Conservation (phyloP, 2,329 filamentous ascomycete genomes). For the Diplodia intermedia region DNA sequence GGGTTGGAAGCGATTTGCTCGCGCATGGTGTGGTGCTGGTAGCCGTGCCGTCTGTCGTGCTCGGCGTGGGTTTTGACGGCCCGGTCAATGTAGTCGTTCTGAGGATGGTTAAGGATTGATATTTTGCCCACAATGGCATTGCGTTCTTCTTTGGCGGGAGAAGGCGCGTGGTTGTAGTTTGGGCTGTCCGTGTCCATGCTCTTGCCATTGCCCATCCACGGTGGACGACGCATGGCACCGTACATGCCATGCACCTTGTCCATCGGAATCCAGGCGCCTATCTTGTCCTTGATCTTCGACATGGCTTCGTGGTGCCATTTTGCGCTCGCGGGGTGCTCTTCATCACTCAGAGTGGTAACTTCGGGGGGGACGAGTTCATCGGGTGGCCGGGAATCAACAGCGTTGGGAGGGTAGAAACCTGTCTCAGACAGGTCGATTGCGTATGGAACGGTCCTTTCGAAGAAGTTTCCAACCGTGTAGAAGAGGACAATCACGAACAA, state of each 20-base stretch:
- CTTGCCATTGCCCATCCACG: slow-evolving; percentile 9
- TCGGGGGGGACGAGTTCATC: not conserved
- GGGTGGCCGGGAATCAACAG: not conserved
- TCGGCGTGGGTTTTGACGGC: slow-evolving; percentile 46
- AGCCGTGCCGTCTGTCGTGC: slow-evolving; percentile 46
- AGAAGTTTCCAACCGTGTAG: not conserved
- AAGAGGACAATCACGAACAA: not conserved
- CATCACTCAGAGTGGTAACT: slow-evolving; percentile 10
- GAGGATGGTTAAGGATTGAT: slow-evolving; percentile 28
- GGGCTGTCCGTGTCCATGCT: not conserved
- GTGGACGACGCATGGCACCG: slow-evolving; percentile 16
- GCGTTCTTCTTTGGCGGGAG: slow-evolving; percentile 7
- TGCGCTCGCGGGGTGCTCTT: slow-evolving; percentile 13
- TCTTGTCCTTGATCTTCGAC: slow-evolving; percentile 20
- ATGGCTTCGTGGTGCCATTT: slow-evolving; percentile 17
- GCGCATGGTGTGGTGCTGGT: slow-evolving; percentile 44
- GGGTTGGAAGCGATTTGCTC: not conserved
- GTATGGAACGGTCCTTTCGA: not conserved
- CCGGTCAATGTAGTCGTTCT: slow-evolving; percentile 42
- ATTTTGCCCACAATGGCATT: slow-evolving; percentile 27
- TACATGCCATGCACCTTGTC: slow-evolving; percentile 23
- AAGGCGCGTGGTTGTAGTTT: not conserved
- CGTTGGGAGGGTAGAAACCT: not conserved
- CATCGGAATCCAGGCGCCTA: slow-evolving; percentile 8
- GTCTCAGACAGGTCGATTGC: slow-evolving; percentile 6